Evolutionary conservation across 2,329 filamentous ascomycete genomes (phyloP).

Genomic region (Knoxdaviesia capensis): DNA sequence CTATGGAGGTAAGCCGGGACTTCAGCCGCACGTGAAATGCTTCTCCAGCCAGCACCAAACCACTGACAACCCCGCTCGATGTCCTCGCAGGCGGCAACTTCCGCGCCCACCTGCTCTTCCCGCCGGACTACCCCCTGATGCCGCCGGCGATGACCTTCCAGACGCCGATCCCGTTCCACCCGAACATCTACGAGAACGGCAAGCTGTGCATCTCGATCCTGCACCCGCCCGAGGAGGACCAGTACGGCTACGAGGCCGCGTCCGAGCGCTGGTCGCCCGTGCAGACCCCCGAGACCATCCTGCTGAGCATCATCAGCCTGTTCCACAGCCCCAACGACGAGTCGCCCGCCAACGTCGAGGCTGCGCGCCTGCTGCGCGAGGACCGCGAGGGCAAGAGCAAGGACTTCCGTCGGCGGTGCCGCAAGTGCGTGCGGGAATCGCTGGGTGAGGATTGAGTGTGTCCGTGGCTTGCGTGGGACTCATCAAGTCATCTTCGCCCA

Average conservation of each 20-base stretch:
- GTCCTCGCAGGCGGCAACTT: slow-evolving; percentile 61
- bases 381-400: slow-evolving; percentile 39
- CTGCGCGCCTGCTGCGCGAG: slow-evolving; percentile 70
- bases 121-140: slow-evolving; percentile 64
- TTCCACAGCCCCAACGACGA: slow-evolving; percentile 87
- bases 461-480: not conserved
- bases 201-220: slow-evolving; percentile 93
- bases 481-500: not conserved
- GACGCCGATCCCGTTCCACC: slow-evolving; percentile 69
- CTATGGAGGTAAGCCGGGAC: slow-evolving; percentile 53
- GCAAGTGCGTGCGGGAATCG: slow-evolving; percentile 64
- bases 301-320: slow-evolving; percentile 82
- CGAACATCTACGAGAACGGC: slow-evolving; percentile 78
- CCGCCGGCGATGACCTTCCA: slow-evolving; percentile 83
- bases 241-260: slow-evolving; percentile 81
- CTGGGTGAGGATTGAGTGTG: slow-evolving; percentile 43
- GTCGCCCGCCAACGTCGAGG: slow-evolving; percentile 87
- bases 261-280: slow-evolving; percentile 88
- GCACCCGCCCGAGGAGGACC: slow-evolving; percentile 84
- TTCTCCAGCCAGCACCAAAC: not conserved
- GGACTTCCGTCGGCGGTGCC: slow-evolving; percentile 62
- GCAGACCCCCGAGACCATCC: slow-evolving; percentile 84
- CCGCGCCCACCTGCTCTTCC: slow-evolving; percentile 67
- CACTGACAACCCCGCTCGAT: not conserved
- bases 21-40: not conserved